A percentile compares a stretch with the other conserved stretches of the same genome.
phyloP scores from a whole-genome alignment of 2,329 filamentous ascomycete species.

The Plenodomus tracheiphilus region DNA sequence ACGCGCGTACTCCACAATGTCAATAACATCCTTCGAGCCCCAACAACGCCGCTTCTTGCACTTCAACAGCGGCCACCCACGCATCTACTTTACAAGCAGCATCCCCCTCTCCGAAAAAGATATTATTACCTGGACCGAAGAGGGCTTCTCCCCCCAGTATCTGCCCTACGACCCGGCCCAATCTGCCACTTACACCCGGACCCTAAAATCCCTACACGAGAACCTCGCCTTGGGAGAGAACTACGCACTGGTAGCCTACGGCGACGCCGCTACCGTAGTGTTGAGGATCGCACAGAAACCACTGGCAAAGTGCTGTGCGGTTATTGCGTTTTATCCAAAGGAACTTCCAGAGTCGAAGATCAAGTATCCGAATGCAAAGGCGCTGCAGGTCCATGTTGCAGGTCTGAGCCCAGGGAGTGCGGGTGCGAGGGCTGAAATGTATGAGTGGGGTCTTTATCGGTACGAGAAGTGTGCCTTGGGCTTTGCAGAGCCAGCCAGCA shows the following conservation, averaged over 20 bases:
- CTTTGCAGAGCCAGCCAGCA: constrained; percentile 48
- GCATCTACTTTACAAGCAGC: constrained; percentile 46
- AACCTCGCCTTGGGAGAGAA: constrained; percentile 44
- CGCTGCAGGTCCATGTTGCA: constrained; percentile 48
- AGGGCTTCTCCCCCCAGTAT: constrained; percentile 49
- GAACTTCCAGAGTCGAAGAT: constrained; percentile 41
- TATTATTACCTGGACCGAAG: constrained; percentile 46
- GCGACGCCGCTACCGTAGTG: constrained; percentile 45
- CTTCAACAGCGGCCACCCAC: constrained; percentile 43
- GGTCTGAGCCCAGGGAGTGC: constrained; percentile 38
- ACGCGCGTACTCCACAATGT: too few species aligned
- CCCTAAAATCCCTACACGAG: constrained; percentile 43
- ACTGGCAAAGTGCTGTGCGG: constrained; percentile 44
- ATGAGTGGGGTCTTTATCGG: constrained; percentile 45
- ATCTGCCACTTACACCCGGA: constrained; percentile 34
- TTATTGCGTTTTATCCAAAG: constrained; percentile 51
- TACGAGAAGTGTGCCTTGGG: constrained; percentile 45
- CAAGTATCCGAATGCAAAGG: constrained; percentile 44
- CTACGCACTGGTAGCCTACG: constrained; percentile 46
- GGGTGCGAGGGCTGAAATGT: constrained; percentile 34
- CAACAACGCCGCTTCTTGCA: constrained; percentile 38
- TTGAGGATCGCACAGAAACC: constrained; percentile 49
- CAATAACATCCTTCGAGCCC: constrained; percentile 29
- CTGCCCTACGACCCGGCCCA: constrained; percentile 36
- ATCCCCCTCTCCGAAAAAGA: constrained; percentile 44